phyloP scores from a whole-genome alignment of 148 eudicot genomes.

The Gaultheria prostrata region DNA sequence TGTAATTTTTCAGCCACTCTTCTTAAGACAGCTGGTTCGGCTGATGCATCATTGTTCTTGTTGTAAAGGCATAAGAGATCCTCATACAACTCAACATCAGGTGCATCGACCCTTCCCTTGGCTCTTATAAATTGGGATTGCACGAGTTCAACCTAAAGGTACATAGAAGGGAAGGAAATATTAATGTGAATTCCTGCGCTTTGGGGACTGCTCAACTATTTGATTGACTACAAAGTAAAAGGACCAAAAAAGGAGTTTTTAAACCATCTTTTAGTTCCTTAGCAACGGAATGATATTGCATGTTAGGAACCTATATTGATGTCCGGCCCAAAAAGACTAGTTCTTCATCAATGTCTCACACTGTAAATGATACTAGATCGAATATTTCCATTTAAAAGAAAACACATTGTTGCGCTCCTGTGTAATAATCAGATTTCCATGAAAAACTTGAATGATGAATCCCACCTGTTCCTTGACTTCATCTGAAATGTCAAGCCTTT shows the following conservation, averaged over 20 bases:
- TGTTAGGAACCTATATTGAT: neutral
- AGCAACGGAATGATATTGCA: neutral
- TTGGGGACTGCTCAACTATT: neutral
- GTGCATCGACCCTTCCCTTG: conserved; percentile 70
- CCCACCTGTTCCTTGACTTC: conserved; percentile 94
- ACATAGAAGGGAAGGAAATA: neutral
- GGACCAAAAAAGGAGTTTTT: neutral
- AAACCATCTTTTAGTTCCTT: neutral
- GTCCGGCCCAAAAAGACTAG: neutral
- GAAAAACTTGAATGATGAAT: neutral
- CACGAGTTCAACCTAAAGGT: conserved; percentile 85
- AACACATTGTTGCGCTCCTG: neutral
- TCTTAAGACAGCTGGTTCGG: conserved; percentile 52
- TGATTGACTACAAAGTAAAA: neutral
- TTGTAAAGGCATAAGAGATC: conserved; percentile 61
- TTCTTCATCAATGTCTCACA: neutral
- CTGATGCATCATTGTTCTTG: conserved; percentile 39
- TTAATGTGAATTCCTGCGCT: neutral
- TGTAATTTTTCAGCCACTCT: conserved; percentile 74
- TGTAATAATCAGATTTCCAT: neutral
- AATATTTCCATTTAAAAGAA: neutral
- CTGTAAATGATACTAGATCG: neutral
- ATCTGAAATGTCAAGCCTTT: conserved; percentile 81
- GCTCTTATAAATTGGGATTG: conserved; percentile 86
- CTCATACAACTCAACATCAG: conserved; percentile 65